Evolutionary conservation across 805 yeast species (phyloP), one percentile per base, ranked within the genome.

Genomic region (Candida qinlingensis): DNA sequence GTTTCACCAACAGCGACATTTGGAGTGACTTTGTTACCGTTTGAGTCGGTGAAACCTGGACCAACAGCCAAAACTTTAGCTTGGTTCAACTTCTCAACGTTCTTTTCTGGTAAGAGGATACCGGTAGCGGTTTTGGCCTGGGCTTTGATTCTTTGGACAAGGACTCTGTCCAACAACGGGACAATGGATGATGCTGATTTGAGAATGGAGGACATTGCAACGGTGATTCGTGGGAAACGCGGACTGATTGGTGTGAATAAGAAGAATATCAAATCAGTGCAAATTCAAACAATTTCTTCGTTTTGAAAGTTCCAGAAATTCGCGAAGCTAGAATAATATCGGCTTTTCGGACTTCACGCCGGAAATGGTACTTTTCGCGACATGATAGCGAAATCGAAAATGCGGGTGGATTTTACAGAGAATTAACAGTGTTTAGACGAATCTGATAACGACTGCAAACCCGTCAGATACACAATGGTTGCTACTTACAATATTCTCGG

Each of bases 41-140:
- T 79, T 50, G 78, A 72, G 72, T 86, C 85, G 51, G 83, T 72
- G 65, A 79, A 76, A 59, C 99, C 99, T 47, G 98, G 98, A 53
- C 99, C 99, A 55, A 91, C 89, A 50, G 98, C 92, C 56, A 92
- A 71, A 45, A 92, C 98, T 48, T 83, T 83, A 53, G 91, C 99
- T 71, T 89, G 87, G 76, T 87, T 87, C 65, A 90, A 80, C 74
- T 92, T 94, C 69, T 88, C 92, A 61, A 85, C 95, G 76, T 92
- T 91, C 78, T 90, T 90, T 73, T 91, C 97, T 54, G 98, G 98
- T 58, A 91, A 85, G 72, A 81, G 87, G 63, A 91, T 80, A 64
- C 98, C 98, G 41, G 94, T 83, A 49, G 96, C 86, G 51, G 98
- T 91, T 75, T 90, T 79, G 57, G 92, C 78, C 64, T 87, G 85